Evolutionary conservation across 306 rosid species (phyloP).

Genomic region (Gillenia trifoliata): DNA sequence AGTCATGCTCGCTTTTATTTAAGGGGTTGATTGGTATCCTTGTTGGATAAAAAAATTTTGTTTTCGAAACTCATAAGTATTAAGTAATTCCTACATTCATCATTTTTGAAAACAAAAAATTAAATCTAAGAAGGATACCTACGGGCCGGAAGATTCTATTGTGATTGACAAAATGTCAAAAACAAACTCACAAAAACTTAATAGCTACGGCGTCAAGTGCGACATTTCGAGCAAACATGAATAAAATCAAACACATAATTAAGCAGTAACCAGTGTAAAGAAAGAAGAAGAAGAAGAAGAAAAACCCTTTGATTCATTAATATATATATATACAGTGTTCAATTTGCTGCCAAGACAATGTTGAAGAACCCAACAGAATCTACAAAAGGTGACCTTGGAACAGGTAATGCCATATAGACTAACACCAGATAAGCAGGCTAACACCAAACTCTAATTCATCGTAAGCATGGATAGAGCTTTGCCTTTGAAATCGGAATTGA

Average conservation of each 20-base stretch:
- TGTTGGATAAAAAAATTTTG: too few species aligned
- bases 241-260: background rate
- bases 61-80: too few species aligned
- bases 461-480: background rate
- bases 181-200: background rate
- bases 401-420: background rate
- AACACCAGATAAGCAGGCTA: background rate
- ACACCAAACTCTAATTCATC: constrained; percentile 1
- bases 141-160: too few species aligned
- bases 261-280: constrained; percentile 9
- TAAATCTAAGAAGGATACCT: too few species aligned
- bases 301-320: constrained; percentile 27
- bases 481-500: background rate
- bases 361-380: constrained; percentile 6
- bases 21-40: too few species aligned
- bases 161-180: too few species aligned
- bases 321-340: constrained; percentile 32
- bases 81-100: too few species aligned
- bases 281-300: too few species aligned
- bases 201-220: background rate
- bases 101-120: too few species aligned
- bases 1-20: background rate
- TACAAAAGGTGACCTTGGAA: background rate
- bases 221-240: background rate
- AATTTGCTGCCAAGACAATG: background rate